A percentile compares a stretch with the other conserved stretches of the same genome.
Evolutionary conservation across 2,329 filamentous ascomycete species (phyloP).

Genomic region (Ceratocystis diversiconidia): DNA sequence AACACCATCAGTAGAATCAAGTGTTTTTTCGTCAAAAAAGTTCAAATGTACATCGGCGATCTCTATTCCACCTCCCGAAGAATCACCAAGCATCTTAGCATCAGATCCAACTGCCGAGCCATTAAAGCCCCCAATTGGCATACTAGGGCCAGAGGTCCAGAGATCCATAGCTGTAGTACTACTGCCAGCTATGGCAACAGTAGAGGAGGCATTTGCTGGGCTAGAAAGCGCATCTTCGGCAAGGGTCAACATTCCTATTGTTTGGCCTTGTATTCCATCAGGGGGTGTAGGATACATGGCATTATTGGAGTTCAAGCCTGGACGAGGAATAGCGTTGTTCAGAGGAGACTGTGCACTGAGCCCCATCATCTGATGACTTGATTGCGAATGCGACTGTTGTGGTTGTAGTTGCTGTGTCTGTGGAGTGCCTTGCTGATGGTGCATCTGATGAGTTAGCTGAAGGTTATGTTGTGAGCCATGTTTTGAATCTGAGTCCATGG

Average conservation of each 20-base stretch:
- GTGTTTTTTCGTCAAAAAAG: slow-evolving; percentile 53
- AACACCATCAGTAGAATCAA: slow-evolving; percentile 1
- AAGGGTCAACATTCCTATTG: slow-evolving; percentile 20
- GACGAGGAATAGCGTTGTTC: slow-evolving; percentile 31
- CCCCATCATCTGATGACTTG: slow-evolving; percentile 26
- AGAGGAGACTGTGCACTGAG: slow-evolving; percentile 39
- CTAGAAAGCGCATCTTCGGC: slow-evolving; percentile 45
- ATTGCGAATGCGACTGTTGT: background rate
- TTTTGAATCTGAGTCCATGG: background rate
- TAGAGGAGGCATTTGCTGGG: slow-evolving; percentile 24
- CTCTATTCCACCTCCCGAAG: slow-evolving; percentile 46
- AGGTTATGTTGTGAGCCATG: background rate
- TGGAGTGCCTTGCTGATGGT: background rate
- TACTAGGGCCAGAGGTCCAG: slow-evolving; percentile 33
- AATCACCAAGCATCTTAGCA: background rate
- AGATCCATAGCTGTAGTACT: slow-evolving; percentile 17
- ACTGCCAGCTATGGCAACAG: background rate
- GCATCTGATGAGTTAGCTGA: background rate
- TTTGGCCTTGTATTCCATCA: slow-evolving; percentile 43
- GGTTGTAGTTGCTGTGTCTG: background rate
- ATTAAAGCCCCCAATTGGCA: slow-evolving; percentile 21
- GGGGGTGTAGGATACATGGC: slow-evolving; percentile 60
- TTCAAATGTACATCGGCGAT: slow-evolving; percentile 75
- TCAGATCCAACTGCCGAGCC: slow-evolving; percentile 36
- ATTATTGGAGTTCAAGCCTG: slow-evolving; percentile 31